Evolutionary conservation across 805 yeast species (phyloP).

Genomic region (Pichia rugopelliculosa): DNA sequence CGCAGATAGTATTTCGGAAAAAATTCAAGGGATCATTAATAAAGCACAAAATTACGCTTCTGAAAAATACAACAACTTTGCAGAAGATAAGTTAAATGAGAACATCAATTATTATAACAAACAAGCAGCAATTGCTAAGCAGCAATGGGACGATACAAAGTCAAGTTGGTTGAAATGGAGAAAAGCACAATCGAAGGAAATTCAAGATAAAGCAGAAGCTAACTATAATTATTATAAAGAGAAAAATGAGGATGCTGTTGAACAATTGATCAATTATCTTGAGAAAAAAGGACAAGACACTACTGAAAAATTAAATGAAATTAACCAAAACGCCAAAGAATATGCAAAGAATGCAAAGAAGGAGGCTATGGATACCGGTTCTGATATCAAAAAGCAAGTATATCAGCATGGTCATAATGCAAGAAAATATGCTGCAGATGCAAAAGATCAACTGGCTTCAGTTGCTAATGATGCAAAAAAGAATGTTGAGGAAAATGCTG

Average conservation of each 20-base stretch:
- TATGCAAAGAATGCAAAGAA: neutral
- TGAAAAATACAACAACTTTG: constrained; percentile 31
- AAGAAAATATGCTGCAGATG: neutral
- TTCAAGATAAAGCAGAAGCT: constrained; percentile 22
- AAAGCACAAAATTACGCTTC: constrained; percentile 11
- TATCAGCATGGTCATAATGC: constrained; percentile 1
- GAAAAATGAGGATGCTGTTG: constrained; percentile 18
- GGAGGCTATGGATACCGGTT: neutral
- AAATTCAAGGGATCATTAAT: constrained; percentile 4
- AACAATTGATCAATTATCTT: constrained; percentile 10
- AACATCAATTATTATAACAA: constrained; percentile 20
- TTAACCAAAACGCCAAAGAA: neutral
- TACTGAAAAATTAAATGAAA: neutral
- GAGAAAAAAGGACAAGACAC: constrained; percentile 2
- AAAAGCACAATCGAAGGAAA: constrained; percentile 22
- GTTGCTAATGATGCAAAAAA: neutral
- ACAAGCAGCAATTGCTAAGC: constrained; percentile 20
- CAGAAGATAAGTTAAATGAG: constrained; percentile 19
- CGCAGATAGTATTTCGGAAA: neutral
- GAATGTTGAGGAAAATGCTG: constrained; percentile 1
- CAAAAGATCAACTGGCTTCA: neutral
- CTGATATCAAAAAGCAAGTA: neutral
- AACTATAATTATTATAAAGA: constrained; percentile 16
- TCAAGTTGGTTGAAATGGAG: constrained; percentile 25
- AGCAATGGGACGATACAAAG: constrained; percentile 21